Evolutionary conservation across 495 filamentous ascomycete genomes (phyloP), one percentile per base, ranked within the genome.

Genomic region (Usnea hakonensis): DNA sequence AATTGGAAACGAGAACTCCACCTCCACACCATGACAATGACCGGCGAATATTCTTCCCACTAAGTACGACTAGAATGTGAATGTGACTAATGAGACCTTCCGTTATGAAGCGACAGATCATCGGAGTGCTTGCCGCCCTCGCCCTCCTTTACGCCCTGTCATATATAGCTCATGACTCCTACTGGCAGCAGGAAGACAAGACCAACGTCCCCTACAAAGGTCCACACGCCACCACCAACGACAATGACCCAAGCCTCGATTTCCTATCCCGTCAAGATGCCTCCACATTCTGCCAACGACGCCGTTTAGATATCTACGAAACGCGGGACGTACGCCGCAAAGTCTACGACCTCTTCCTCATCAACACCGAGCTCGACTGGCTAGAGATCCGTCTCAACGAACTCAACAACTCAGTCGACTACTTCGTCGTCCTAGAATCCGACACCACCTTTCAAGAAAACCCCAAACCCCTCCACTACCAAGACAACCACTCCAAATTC

Each of bases 331-430:
- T 57, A 19, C 61, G 60, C 38, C 76, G 81, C 61, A 81, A 80
- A 63, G 72, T 83, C 35, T 84, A 82, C 68, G 81, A 84, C 64
- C 70, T 84, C 9, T 72, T 82, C 32, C 75, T 82, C 68, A 64
- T 83, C 64, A 81, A 79, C 67, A 79, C 75, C 19, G 82, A 83
- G 71, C 75, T 83, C 30, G 81, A 83, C 65, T 80, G 78, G 76
- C 72, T 85, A 62, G 81, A 85, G 58, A 78, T 85, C 58, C 79
- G 79, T 28, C 71, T 85, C n/a, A 75, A 82, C 70, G 76, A 74
- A 41, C 75, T 78, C 35, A 76, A 75, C 50, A 59, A 73, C 50
- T 64, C 73, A 21, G 78, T 85, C 48, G 82, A 85, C 69, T 83
- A 82, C 70, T 83, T 81, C 64, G 75, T 85, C 67, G 74, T 85